Evolutionary conservation across 2,329 filamentous ascomycete species (phyloP), one percentile per base, ranked within the genome.

Genomic region (Bipolaris sorokiniana): DNA sequence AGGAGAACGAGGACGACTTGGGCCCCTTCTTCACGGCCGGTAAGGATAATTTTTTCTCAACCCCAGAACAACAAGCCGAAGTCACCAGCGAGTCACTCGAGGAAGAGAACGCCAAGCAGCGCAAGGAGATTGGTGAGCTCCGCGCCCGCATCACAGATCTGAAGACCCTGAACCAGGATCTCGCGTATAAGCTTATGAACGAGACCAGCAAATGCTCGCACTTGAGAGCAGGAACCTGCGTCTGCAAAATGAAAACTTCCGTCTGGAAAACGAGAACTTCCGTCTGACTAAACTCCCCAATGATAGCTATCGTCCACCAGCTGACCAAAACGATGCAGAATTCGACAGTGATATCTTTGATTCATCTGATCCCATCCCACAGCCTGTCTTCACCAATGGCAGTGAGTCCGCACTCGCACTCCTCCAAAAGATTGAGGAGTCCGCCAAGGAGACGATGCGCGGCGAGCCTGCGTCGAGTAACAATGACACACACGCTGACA

Each of bases 1-100:
- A 33, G 9, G 56, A 65, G 22, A 53, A 61, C 9, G 62, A 63
- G 13, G 59, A 68, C 15, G 58, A 52, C 41, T 18, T 48, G 28
- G 61, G 62, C 16, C 44, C 63, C 26, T 69, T 68, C 58, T 69
- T 67, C 47, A 56, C 61, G 4, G 54, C 65, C 46, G 61, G 66
- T 69, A 57, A 62, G 66, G 51, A 36, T 28, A 34, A 26, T 33
- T 22, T 26, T 59, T 58, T 53, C 46, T 36, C 61, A 26, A 40
- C 13, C 6, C 34, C 22, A 36, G 28, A 31, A 22, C 15, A 44
- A 23, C 18, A 40, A 51, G 44, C 40, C 23, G 13, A 31, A 2
- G 41, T 48, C 38, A 31, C 48, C 33, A 48, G 20, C 15, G 47
- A 51, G 20, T 20, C 44, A 5, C 31, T 40, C 10, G 31, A 49